Percentiles rank a stretch among this genome's conserved stretches.
Conservation (phyloP, 129 eudicot species). For the Flaveria sonorensis region DNA sequence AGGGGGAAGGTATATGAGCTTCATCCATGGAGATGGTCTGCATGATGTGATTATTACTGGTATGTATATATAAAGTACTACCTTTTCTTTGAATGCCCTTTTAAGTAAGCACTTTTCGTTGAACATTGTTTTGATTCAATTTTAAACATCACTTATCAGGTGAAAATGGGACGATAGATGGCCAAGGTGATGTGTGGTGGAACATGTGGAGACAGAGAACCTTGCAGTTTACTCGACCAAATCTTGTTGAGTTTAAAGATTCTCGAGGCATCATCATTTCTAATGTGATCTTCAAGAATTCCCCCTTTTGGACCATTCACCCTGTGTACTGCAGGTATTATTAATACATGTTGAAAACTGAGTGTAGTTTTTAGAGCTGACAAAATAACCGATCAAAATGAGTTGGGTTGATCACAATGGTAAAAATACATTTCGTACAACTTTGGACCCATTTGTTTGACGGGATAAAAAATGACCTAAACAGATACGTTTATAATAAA, state of each 20-base stretch:
- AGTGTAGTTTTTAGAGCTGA: background rate
- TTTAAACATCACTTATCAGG: conserved; percentile 38
- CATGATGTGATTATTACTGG: conserved; percentile 94
- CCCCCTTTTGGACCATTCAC: conserved; percentile 98
- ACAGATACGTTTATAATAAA: too few species aligned
- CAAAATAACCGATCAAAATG: background rate
- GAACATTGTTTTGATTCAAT: background rate
- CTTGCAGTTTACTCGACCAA: conserved; percentile 80
- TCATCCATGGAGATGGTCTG: conserved; percentile 91
- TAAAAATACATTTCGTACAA: background rate
- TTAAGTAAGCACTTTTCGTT: background rate
- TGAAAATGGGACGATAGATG: conserved; percentile 96
- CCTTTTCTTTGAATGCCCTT: background rate
- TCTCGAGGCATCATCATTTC: conserved; percentile 79
- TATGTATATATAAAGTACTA: conserved; percentile 22
- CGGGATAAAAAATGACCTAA: too few species aligned
- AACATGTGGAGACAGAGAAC: conserved; percentile 96
- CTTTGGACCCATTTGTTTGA: conserved; percentile 5
- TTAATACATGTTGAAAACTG: background rate
- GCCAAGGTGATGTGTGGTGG: conserved; percentile 99
- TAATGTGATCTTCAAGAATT: conserved; percentile 82
- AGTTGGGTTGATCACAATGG: background rate
- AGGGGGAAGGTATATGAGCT: conserved; percentile 90
- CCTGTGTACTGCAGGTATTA: conserved; percentile 96
- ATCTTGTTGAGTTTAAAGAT: conserved; percentile 83